Conservation (phyloP, 2,329 filamentous ascomycete species). For the Colletotrichum filicis region DNA sequence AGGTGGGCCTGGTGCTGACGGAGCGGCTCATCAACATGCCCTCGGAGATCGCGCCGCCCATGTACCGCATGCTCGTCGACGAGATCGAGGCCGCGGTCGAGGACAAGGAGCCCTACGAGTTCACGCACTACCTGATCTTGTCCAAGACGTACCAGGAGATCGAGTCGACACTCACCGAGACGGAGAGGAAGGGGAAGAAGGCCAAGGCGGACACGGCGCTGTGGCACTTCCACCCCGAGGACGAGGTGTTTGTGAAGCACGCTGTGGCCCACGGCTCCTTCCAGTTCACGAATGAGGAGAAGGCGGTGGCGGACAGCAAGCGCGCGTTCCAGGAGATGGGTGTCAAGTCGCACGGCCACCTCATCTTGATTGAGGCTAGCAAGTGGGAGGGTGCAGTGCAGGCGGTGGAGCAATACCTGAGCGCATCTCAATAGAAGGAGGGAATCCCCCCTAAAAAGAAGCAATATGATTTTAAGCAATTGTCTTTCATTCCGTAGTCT, state of each 20-base stretch:
- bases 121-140: slow-evolving; percentile 91
- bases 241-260: slow-evolving; percentile 86
- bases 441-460: slow-evolving; percentile 22
- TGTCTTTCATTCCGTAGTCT: slow-evolving; percentile 7
- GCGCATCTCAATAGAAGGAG: slow-evolving; percentile 50
- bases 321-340: slow-evolving; percentile 94
- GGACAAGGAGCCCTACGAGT: slow-evolving; percentile 91
- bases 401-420: slow-evolving; percentile 80
- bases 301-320: slow-evolving; percentile 89
- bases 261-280: slow-evolving; percentile 77
- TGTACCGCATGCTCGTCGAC: slow-evolving; percentile 94
- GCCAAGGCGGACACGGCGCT: slow-evolving; percentile 69
- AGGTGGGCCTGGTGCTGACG: slow-evolving; percentile 87
- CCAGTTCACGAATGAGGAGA: slow-evolving; percentile 83
- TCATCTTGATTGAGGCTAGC: slow-evolving; percentile 85
- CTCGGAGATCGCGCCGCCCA: slow-evolving; percentile 88
- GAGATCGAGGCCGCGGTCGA: slow-evolving; percentile 90
- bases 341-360: slow-evolving; percentile 82
- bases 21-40: slow-evolving; percentile 98
- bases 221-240: slow-evolving; percentile 96
- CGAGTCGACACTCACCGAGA: slow-evolving; percentile 77
- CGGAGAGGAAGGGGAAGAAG: slow-evolving; percentile 74
- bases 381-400: slow-evolving; percentile 83
- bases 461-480: slow-evolving; percentile 27
- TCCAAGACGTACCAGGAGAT: slow-evolving; percentile 95